Conservation (phyloP, 2,329 filamentous ascomycete genomes). For the Cryphonectria parasitica region DNA sequence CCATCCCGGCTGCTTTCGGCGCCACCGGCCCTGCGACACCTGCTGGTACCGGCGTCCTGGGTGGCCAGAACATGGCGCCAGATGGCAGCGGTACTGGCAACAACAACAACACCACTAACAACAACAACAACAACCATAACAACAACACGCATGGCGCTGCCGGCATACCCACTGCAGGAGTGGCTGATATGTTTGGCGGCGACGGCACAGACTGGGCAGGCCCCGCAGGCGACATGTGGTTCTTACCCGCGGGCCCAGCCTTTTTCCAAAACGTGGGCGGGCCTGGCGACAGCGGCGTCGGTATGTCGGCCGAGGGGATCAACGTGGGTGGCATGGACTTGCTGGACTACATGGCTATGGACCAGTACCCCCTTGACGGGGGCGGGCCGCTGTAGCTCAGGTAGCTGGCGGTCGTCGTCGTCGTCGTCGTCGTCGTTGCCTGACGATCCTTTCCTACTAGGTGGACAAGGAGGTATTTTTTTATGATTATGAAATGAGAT, state of each 20-base stretch:
- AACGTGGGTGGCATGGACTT: slow-evolving; percentile 69
- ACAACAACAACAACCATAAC: slow-evolving; percentile 29
- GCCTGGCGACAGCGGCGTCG: slow-evolving; percentile 50
- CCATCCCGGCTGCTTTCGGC: slow-evolving; percentile 52
- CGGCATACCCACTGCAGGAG: slow-evolving; percentile 34
- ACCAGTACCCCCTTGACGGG: slow-evolving; percentile 45
- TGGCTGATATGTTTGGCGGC: slow-evolving; percentile 45
- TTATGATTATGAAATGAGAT: not conserved
- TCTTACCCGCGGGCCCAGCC: slow-evolving; percentile 64
- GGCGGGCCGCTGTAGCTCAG: slow-evolving; percentile 16
- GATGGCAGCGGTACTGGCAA: slow-evolving; percentile 40
- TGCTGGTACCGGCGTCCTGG: slow-evolving; percentile 36
- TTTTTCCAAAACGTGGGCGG: slow-evolving; percentile 69
- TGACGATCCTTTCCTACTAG: not conserved
- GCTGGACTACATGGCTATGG: slow-evolving; percentile 71
- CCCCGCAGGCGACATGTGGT: slow-evolving; percentile 67
- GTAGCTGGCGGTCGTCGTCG: not conserved
- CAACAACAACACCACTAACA: slow-evolving; percentile 37
- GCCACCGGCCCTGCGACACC: slow-evolving; percentile 51
- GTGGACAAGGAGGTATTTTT: not conserved
- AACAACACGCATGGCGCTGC: slow-evolving; percentile 21
- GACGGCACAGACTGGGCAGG: slow-evolving; percentile 55
- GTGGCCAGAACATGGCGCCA: slow-evolving; percentile 31
- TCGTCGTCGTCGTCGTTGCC: not conserved
- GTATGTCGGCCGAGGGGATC: slow-evolving; percentile 69